Conservation (phyloP, 192 early-diverging fungal species). For the Gryganskiella cystojenkinii region DNA sequence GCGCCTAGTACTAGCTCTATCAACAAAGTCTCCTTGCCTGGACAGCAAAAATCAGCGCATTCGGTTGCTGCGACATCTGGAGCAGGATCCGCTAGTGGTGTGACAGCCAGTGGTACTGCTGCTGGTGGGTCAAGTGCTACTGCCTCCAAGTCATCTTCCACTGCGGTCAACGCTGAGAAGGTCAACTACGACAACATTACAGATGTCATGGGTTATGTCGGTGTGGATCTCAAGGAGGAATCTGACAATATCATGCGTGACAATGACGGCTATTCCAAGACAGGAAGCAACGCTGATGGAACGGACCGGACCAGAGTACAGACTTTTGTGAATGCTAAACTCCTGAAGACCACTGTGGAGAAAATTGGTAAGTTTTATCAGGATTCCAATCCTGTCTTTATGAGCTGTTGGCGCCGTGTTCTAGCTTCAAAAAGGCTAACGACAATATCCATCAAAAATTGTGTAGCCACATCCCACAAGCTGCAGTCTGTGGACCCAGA, state of each 20-base stretch:
- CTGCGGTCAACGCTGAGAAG: conserved; percentile 27
- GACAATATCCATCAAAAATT: neutral
- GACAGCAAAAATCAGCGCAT: conserved; percentile 15
- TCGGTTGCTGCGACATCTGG: conserved; percentile 9
- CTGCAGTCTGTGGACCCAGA: conserved; percentile 66
- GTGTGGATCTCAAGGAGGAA: conserved; percentile 78
- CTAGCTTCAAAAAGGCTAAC: too few relatives aligned
- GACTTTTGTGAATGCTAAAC: conserved; percentile 57
- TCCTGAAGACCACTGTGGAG: conserved; percentile 45
- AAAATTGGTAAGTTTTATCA: conserved; percentile 55
- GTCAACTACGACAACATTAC: conserved; percentile 67
- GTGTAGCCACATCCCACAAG: conserved; percentile 42
- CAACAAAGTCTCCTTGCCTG: conserved; percentile 41
- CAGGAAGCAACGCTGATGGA: conserved; percentile 13
- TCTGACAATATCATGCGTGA: conserved; percentile 68
- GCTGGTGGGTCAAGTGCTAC: conserved; percentile 13
- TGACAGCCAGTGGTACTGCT: neutral
- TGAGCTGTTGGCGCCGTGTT: too few relatives aligned
- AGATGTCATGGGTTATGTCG: conserved; percentile 85
- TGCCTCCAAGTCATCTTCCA: neutral
- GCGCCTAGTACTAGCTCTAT: conserved; percentile 29
- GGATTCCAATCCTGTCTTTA: too few relatives aligned
- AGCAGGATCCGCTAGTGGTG: conserved; percentile 13
- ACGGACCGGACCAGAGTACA: conserved; percentile 50
- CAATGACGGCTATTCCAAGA: conserved; percentile 27